These are phyloP conservation scores for Misopates orontium DNA, from an alignment of 257 asterid species.

Conservation along the genomic window DNA sequence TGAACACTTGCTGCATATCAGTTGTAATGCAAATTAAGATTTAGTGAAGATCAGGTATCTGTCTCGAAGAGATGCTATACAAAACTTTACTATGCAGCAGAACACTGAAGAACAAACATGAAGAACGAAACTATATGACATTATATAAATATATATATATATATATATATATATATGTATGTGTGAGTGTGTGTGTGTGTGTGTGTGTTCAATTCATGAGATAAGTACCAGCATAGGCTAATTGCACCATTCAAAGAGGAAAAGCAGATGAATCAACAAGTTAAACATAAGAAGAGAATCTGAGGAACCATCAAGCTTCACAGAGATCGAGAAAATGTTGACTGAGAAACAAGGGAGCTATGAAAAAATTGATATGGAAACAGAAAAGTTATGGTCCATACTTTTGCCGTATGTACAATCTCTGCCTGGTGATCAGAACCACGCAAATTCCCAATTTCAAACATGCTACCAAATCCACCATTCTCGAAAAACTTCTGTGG, in stretches of 20 bases:
- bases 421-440: slow-evolving; percentile 32
- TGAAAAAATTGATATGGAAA: slow-evolving; percentile 5
- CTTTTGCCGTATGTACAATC: slow-evolving; percentile 29
- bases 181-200: too few relatives aligned
- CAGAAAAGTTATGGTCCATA: slow-evolving; percentile 19
- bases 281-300: neutral
- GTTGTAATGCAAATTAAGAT: neutral
- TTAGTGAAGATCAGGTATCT: too few relatives aligned
- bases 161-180: too few relatives aligned
- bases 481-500: slow-evolving; percentile 36
- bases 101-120: too few relatives aligned
- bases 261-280: slow-evolving; percentile 6
- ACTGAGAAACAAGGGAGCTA: slow-evolving; percentile 8
- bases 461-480: slow-evolving; percentile 44
- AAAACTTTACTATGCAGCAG: too few relatives aligned
- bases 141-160: too few relatives aligned
- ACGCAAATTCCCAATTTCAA: slow-evolving; percentile 31
- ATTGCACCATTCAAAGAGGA: slow-evolving; percentile 2
- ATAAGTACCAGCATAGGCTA: neutral
- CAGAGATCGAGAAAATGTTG: neutral
- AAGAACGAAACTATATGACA: too few relatives aligned
- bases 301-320: slow-evolving; percentile 1
- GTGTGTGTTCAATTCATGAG: too few relatives aligned
- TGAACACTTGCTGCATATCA: neutral
- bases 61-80: too few relatives aligned